Evolutionary conservation across 1,284 basidiomycete genomes (phyloP).

Genomic region (Polyporus tsugae): DNA sequence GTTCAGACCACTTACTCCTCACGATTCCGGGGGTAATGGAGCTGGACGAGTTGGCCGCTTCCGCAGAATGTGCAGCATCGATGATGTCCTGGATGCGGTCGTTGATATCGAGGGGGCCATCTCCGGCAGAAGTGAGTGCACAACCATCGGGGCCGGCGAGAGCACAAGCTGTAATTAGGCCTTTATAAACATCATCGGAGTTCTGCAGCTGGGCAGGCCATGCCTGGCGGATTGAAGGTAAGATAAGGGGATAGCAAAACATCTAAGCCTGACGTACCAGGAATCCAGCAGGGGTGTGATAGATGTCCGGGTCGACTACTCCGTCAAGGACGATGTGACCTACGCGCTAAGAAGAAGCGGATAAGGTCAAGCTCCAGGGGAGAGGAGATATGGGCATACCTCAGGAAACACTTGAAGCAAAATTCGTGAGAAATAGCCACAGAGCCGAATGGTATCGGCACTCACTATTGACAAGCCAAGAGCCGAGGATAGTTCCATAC

Average conservation of each 20-base stretch:
- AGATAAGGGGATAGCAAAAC: not conserved
- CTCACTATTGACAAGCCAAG: constrained; percentile 33
- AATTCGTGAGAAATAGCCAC: not conserved
- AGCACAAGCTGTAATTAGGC: constrained; percentile 26
- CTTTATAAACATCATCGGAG: constrained; percentile 25
- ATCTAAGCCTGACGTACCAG: not conserved
- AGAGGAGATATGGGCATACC: not conserved
- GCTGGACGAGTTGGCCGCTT: constrained; percentile 9
- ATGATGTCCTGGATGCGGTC: constrained; percentile 17
- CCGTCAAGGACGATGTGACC: constrained; percentile 32
- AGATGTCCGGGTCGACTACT: constrained; percentile 14
- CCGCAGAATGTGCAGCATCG: constrained; percentile 15
- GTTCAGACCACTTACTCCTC: not conserved
- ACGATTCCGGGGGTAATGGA: constrained; percentile 18
- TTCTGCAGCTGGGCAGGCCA: constrained; percentile 13
- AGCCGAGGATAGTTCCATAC: constrained; percentile 28
- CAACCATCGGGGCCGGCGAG: constrained; percentile 25
- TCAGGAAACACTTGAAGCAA: constrained; percentile 25
- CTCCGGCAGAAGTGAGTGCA: constrained; percentile 11
- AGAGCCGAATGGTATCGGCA: not conserved
- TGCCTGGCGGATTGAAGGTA: constrained; percentile 1
- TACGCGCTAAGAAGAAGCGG: constrained; percentile 18
- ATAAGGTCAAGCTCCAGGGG: not conserved
- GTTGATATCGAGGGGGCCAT: constrained; percentile 20
- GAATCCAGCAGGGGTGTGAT: not conserved